These are phyloP conservation scores for Hypoxylon rubiginosum DNA, from an alignment of 2,329 filamentous ascomycete genomes.

Conservation along the genomic window DNA sequence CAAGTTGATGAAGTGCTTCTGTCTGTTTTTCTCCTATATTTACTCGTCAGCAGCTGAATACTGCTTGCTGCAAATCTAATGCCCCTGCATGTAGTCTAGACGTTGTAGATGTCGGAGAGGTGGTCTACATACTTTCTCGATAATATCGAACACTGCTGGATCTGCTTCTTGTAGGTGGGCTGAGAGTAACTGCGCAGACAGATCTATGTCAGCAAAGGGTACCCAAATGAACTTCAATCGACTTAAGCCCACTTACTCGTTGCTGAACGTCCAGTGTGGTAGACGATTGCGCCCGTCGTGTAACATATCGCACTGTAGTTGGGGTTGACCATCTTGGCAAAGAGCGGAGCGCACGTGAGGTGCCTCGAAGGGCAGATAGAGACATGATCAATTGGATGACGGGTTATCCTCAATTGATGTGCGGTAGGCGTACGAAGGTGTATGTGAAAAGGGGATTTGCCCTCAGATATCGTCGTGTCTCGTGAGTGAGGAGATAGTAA, in stretches of 20 bases:
- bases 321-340: conserved; percentile 52
- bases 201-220: conserved; percentile 23
- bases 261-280: conserved; percentile 69
- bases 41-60: conserved; percentile 21
- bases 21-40: conserved; percentile 89
- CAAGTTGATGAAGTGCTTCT: conserved; percentile 98
- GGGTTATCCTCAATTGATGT: conserved; percentile 14
- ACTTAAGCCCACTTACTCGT: conserved; percentile 59
- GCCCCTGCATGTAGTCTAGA: conserved; percentile 1
- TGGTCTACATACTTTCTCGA: conserved; percentile 78
- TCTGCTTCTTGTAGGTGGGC: conserved; percentile 86
- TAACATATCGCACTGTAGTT: conserved; percentile 39
- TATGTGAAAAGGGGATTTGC: neutral
- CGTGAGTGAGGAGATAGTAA: neutral
- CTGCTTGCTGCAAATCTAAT: neutral
- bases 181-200: conserved; percentile 76
- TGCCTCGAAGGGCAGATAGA: conserved; percentile 62
- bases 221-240: neutral
- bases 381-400: conserved; percentile 58
- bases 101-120: neutral
- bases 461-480: neutral
- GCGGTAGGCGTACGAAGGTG: neutral
- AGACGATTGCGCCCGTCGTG: conserved; percentile 61
- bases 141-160: conserved; percentile 86
- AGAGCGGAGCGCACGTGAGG: conserved; percentile 61